Percentiles rank a stretch among this genome's conserved stretches.
Conservation (phyloP, 2,329 filamentous ascomycete genomes). For the Dothistroma pini region DNA sequence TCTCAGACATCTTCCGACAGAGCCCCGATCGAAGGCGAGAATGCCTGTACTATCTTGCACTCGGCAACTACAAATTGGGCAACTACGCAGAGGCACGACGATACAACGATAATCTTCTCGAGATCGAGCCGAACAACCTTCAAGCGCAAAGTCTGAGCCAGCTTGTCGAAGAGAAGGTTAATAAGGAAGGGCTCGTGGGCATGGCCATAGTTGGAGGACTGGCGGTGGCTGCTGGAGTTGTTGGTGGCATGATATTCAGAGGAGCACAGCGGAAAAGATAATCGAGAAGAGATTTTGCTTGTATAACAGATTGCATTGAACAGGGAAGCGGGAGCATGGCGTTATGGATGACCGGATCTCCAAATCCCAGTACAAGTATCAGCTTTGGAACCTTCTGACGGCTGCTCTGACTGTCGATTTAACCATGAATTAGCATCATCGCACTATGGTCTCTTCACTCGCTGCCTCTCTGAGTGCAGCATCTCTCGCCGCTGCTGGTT, state of each 20-base stretch:
- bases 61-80: constrained; percentile 97
- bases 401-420: background rate
- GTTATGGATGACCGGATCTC: background rate
- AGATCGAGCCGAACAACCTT: constrained; percentile 86
- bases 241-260: constrained; percentile 81
- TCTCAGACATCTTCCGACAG: constrained; percentile 72
- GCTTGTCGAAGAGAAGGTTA: constrained; percentile 93
- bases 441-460: no score
- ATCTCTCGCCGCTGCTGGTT: background rate
- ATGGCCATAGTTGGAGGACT: constrained; percentile 93
- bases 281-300: background rate
- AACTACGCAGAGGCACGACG: constrained; percentile 93
- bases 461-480: background rate
- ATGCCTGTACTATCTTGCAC: constrained; percentile 95
- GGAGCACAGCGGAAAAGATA: constrained; percentile 50
- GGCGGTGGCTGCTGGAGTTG: constrained; percentile 86
- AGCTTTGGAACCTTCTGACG: background rate
- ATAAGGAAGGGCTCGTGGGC: constrained; percentile 88
- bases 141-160: constrained; percentile 82
- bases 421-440: no score
- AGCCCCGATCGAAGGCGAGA: constrained; percentile 90
- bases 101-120: constrained; percentile 89
- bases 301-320: background rate
- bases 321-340: constrained; percentile 1
- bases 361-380: background rate